Evolutionary conservation across 2,329 filamentous ascomycete species (phyloP).

Genomic region (Microdochium trichocladiopsis): DNA sequence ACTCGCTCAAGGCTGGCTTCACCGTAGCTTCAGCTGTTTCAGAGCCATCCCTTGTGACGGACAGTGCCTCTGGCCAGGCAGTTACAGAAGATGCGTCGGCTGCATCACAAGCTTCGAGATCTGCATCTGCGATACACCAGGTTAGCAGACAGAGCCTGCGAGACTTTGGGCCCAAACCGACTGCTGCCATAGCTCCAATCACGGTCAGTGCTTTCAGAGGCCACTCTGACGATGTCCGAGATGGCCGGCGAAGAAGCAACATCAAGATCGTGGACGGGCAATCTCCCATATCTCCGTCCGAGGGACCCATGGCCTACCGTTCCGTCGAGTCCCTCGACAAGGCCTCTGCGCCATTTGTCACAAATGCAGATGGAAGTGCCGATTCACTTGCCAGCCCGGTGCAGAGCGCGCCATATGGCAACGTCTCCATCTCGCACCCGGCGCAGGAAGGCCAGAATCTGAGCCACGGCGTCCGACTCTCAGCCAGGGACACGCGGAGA

Average conservation of each 20-base stretch:
- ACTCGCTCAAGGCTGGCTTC: conserved; percentile 25
- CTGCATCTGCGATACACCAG: background rate
- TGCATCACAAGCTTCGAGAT: conserved; percentile 14
- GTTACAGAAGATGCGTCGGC: conserved; percentile 20
- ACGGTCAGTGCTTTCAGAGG: conserved; percentile 40
- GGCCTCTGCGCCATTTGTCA: conserved; percentile 8
- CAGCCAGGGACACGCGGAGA: conserved; percentile 28
- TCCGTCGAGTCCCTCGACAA: background rate
- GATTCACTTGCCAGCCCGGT: conserved; percentile 37
- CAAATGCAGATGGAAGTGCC: conserved; percentile 35
- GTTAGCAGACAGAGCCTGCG: conserved; percentile 21
- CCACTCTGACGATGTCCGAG: background rate
- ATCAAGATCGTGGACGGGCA: conserved; percentile 19
- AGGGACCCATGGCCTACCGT: conserved; percentile 32
- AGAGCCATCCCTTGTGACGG: conserved; percentile 12
- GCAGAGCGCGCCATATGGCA: conserved; percentile 17
- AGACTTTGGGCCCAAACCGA: conserved; percentile 24
- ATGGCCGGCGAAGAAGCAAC: background rate
- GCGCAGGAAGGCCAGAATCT: background rate
- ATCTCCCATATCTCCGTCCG: conserved; percentile 23
- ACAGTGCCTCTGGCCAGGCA: background rate
- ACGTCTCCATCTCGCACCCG: background rate
- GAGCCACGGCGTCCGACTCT: conserved; percentile 7
- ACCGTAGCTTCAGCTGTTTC: conserved; percentile 25
- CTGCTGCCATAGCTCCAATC: conserved; percentile 37